Conservation (phyloP, 208 protist species). For the Herpetomonas muscarum region DNA sequence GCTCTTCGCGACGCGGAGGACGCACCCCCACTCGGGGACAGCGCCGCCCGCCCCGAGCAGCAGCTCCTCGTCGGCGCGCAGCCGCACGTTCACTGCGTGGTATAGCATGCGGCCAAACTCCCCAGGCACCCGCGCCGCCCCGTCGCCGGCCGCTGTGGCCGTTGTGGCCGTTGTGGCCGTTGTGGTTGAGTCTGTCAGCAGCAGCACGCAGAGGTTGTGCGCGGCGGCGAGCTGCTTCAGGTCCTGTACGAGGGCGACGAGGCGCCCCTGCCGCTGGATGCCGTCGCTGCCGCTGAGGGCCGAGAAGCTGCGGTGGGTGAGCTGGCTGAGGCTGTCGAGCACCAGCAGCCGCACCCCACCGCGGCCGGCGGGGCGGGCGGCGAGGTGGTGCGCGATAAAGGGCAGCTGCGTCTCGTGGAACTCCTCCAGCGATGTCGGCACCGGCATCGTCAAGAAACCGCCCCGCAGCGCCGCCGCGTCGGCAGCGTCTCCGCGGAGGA, state of each 20-base stretch:
- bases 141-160: neutral
- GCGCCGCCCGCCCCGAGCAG: slow-evolving; percentile 4
- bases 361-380: neutral
- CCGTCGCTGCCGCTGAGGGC: slow-evolving; percentile 25
- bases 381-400: slow-evolving; percentile 6
- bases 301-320: slow-evolving; percentile 43
- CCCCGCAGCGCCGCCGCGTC: slow-evolving; percentile 1
- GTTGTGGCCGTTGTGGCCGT: slow-evolving; percentile 1
- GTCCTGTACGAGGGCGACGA: slow-evolving; percentile 31
- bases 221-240: slow-evolving; percentile 51
- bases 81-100: slow-evolving; percentile 68
- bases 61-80: slow-evolving; percentile 22
- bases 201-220: slow-evolving; percentile 34
- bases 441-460: slow-evolving; percentile 3
- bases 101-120: slow-evolving; percentile 57
- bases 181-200: slow-evolving; percentile 24
- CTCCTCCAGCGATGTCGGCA: slow-evolving; percentile 4
- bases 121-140: slow-evolving; percentile 7
- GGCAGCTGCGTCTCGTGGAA: slow-evolving; percentile 6
- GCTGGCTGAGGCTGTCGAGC: slow-evolving; percentile 44
- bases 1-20: slow-evolving; percentile 42
- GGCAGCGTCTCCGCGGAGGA: neutral
- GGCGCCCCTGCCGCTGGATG: slow-evolving; percentile 35
- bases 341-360: slow-evolving; percentile 41
- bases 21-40: slow-evolving; percentile 14